Evolutionary conservation across 208 protist genomes (phyloP), one percentile per base, ranked within the genome.

Genomic region (Acanthamoeba royreba): DNA sequence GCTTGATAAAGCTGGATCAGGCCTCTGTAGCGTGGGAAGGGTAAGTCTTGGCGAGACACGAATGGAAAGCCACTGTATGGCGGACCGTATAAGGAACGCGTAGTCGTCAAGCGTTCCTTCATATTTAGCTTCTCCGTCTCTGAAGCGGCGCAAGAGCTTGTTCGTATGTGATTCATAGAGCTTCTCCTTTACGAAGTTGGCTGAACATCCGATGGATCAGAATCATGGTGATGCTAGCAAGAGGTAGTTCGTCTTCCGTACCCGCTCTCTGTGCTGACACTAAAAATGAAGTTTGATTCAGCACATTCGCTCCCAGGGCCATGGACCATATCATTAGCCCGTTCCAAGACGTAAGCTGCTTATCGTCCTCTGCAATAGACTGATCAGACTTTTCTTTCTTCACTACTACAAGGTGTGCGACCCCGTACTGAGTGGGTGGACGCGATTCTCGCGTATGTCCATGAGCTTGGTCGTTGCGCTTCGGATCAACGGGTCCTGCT

Each of bases 321-420:
- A 96, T 93, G 15, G 93, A 94, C 22, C 22, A 47, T 28, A 96
- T 96, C 87, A 96, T 94, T 1, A 95, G 46, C 17, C 69, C 94
- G 47, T 96, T 96, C 94, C 94, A 96, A 19, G 17, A 42, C 5
- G 74, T 83, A 0, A 96, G 45, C 47, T 95, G 77, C 89, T 96
- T 95, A 43, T 95, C 93, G 58, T 95, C 94, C 55, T 72, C 86
- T 92, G 33, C 69, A 13, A 81, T 15, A 15, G n/a, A 81, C 15
- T 15, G 15, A 15, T 81, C n/a, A n/a, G n/a, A n/a, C n/a, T n/a
- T n/a, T n/a, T n/a, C n/a, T n/a, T 81, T 13, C 15, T 28, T 28
- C 13, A 15, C 33, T 81, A 19, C 15, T 81, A 15, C n/a, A 28
- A 15, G 19, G 28, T 40, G 15, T 43, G n/a, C 33, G n/a, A 58